Evolutionary conservation across 1,284 basidiomycete genomes (phyloP), one percentile per base, ranked within the genome.

Genomic region (Phylloboletellus chloephorus): DNA sequence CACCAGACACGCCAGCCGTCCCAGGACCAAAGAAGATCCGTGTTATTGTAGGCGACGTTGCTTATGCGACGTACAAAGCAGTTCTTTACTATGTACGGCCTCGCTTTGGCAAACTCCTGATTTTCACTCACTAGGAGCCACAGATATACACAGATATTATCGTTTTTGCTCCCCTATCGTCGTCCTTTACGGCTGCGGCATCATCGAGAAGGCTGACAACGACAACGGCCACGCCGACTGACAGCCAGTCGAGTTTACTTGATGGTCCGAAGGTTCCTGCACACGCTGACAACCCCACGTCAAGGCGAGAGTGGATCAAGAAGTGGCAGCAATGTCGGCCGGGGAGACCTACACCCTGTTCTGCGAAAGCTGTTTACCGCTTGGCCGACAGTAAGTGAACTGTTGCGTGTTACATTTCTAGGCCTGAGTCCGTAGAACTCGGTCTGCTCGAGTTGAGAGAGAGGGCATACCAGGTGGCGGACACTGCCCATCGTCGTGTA

Each of bases 111-210:
- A 22, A 13, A 7, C 42, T 26, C 15, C 19, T 28, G 31, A 40
- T 20, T 37, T 35, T 35, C 13, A 35, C 42, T 42, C 17, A 45
- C 21, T 33, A 20, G 25, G 36, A 44, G 12, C 32, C 15, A 8
- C 51, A 89, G 86, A 69, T 93, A 25, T 93, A 93, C 59, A 92
- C 90, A 12, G 87, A 93, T 55, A 76, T 71, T 5, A 83, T 93
- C 47, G 72, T 81, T 28, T 93, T 94, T 57, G 87, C 90, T 0
- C 90, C 90, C 0, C 67, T 93, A 6, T 80, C 87, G 0, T 93
- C 82, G 2, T 73, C 77, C 15, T 84, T 83, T 54, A 55, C 61
- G 10, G 49, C 57, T 29, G 46, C 57, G 1, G 32, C 61, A 24
- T 50, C 55, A 24, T 46, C 41, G 20, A 49, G 45, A 39, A 50